Base-by-base conservation (phyloP, 208 protist species). In the Acanthamoeba polyphaga region DNA sequence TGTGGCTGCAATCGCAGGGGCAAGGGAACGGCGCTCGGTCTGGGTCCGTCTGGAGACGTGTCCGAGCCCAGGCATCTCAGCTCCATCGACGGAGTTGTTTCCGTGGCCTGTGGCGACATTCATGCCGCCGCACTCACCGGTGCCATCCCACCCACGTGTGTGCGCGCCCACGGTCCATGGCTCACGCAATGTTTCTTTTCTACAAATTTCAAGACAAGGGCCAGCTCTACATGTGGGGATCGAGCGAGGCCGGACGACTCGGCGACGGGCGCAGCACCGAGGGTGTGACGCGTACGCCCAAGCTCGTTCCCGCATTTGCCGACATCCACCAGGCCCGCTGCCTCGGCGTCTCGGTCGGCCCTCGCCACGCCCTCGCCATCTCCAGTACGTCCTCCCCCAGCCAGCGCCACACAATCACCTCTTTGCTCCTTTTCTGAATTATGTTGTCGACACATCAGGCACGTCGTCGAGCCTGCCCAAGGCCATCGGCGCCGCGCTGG, bases 221-320 rank as follows among this genome's bases (percentile, higher is more conserved):
- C 15, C 53, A 89, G 82, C 82, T 89, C 22, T 89, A 66, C 53
- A 89, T 89, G 82, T 89, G 82, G 82, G 82, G 82, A 27, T 89
- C 82, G 19, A 27, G 13, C 53, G 82, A 89, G 24, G 22, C 43
- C 10, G 74, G 74, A 13, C 29, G 74, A 32, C 74, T 82, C 12
- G 74, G 74, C 29, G 74, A 82, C 43, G 74, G 74, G 24, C 74
- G 43, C 24, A 82, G 29, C 74, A 82, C n/a, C 74, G 74, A 82
- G 38, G 9, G 24, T 24, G 74, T 82, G 34, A 51, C 74, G 17
- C 74, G 74, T 3, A 82, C 19, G 24, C 74, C 74, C 74, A 82
- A 82, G 74, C 43, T 82, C 10, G 74, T 82, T 24, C 74, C 29
- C 24, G 43, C 74, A 22, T 82, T 82, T 4, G 74, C 74, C 15